These are phyloP conservation scores for Wickerhamomyces alni DNA, from an alignment of 805 yeast species.

Conservation along the genomic window DNA sequence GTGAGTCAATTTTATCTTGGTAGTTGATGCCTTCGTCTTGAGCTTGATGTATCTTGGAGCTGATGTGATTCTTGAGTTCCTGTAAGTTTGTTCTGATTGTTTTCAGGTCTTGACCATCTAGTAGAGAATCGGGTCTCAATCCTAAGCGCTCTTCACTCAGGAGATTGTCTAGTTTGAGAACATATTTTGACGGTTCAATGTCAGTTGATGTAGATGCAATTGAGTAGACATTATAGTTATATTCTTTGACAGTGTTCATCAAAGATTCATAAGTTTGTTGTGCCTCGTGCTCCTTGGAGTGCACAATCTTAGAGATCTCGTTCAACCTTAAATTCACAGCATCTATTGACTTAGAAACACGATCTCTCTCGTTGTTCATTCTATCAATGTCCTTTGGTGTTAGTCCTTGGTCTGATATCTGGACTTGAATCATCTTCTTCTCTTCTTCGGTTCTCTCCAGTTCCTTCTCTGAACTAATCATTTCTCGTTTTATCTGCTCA, in stretches of 20 bases:
- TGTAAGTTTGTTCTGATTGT: constrained; percentile 31
- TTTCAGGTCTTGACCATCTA: constrained; percentile 34
- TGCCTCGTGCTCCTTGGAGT: constrained; percentile 44
- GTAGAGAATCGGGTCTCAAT: constrained; percentile 34
- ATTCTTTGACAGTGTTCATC: constrained; percentile 46
- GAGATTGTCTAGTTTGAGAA: constrained; percentile 34
- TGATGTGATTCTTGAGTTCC: constrained; percentile 40
- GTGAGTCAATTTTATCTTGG: constrained; percentile 53
- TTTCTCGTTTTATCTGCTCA: constrained; percentile 51
- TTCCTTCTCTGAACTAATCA: constrained; percentile 37
- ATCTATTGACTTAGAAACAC: constrained; percentile 49
- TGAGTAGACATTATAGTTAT: constrained; percentile 48
- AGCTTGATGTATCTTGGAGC: constrained; percentile 36
- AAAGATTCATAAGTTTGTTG: constrained; percentile 45
- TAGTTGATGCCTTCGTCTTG: constrained; percentile 54
- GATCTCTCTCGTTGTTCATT: constrained; percentile 56
- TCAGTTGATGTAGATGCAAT: constrained; percentile 31
- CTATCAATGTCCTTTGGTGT: constrained; percentile 59
- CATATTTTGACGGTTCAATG: constrained; percentile 28
- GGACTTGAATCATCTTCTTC: constrained; percentile 34
- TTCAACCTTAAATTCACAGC: constrained; percentile 36
- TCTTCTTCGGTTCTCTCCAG: constrained; percentile 35
- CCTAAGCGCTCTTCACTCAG: constrained; percentile 40
- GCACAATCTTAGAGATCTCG: constrained; percentile 38
- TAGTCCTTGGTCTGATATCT: constrained; percentile 49